Percentiles rank a stretch among this genome's conserved stretches.
phyloP scores from a whole-genome alignment of 2,329 filamentous ascomycete species.

The Colletotrichum sublineola region DNA sequence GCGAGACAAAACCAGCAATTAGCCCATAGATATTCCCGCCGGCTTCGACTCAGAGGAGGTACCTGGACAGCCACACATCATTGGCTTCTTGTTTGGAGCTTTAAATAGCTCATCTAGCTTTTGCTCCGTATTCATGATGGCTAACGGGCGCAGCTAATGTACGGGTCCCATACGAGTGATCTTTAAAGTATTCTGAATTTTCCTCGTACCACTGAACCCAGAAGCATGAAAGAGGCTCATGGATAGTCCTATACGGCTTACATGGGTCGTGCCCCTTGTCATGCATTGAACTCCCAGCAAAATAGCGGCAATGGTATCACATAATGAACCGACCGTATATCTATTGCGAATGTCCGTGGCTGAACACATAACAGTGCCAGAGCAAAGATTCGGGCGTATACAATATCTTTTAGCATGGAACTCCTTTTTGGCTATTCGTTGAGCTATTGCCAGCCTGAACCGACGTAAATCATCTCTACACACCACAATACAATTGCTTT shows the following conservation, averaged over 20 bases:
- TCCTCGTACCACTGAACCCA: neutral
- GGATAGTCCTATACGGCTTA: too few species aligned
- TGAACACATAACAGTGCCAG: neutral
- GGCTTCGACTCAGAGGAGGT: too few species aligned
- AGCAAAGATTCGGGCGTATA: neutral
- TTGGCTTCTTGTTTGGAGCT: neutral
- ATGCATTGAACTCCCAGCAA: neutral
- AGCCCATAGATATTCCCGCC: neutral
- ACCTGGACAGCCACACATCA: neutral
- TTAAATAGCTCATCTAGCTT: neutral
- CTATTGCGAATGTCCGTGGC: neutral
- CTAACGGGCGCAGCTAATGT: neutral
- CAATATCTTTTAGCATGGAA: too few species aligned
- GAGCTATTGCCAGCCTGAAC: neutral
- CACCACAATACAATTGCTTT: neutral
- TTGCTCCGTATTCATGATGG: neutral
- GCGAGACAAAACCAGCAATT: neutral
- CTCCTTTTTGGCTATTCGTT: neutral
- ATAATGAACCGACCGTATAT: too few species aligned
- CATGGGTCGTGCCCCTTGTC: neutral
- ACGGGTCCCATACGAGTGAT: neutral
- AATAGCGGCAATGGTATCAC: neutral
- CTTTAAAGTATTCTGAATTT: neutral
- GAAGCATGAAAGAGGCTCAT: neutral
- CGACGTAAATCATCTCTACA: neutral